phyloP scores from a whole-genome alignment of 768 basidiomycete genomes.

The Trametopsis cervina region DNA sequence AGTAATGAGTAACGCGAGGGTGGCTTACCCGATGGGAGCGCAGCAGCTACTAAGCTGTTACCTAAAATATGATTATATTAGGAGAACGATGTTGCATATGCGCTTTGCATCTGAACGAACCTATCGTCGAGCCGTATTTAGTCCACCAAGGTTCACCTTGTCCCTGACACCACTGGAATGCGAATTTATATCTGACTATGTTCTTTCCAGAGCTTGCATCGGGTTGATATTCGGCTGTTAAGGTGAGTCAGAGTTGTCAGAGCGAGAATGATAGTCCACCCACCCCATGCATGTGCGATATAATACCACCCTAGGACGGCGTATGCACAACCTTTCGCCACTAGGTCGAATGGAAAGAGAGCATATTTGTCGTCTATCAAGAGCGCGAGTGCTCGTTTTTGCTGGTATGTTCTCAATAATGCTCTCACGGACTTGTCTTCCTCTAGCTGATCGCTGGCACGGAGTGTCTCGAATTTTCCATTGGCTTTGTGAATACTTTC shows the following conservation, averaged over 20 bases:
- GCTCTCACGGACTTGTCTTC: conserved; percentile 68
- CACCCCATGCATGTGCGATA: conserved; percentile 67
- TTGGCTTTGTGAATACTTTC: conserved; percentile 42
- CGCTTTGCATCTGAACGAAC: no score
- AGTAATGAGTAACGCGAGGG: no score
- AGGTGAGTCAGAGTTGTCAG: conserved; percentile 1
- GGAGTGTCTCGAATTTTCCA: conserved; percentile 32
- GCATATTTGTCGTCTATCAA: conserved; percentile 70
- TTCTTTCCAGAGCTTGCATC: conserved; percentile 36
- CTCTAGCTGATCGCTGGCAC: conserved; percentile 60
- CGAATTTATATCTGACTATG: conserved; percentile 78
- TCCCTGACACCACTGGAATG: conserved; percentile 76
- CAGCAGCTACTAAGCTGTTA: no score
- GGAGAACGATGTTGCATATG: no score
- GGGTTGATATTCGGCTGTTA: conserved; percentile 56
- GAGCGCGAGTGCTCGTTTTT: conserved; percentile 56
- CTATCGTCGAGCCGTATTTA: not conserved
- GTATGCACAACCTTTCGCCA: conserved; percentile 39
- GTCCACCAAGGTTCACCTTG: conserved; percentile 58
- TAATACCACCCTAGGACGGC: conserved; percentile 64
- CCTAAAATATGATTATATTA: no score
- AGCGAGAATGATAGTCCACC: conserved; percentile 20
- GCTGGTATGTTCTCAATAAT: conserved; percentile 48
- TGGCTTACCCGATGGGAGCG: no score
- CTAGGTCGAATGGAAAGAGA: conserved; percentile 66